phyloP scores from a whole-genome alignment of 2,329 filamentous ascomycete genomes.

The Arthrobotrys megalospora region DNA sequence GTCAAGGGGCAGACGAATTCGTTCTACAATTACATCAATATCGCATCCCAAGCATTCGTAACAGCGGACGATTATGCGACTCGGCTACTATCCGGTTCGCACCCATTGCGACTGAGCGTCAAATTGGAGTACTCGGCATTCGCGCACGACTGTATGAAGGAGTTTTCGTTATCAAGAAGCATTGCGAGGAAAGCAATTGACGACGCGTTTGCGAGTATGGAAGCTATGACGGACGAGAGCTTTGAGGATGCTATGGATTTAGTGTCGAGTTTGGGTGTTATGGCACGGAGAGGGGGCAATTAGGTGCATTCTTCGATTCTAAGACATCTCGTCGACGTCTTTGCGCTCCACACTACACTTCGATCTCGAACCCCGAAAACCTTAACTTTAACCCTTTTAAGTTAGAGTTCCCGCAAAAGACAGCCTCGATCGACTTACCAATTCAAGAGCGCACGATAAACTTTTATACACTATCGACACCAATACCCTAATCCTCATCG shows the following conservation, averaged over 20 bases:
- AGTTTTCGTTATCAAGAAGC: slow-evolving; percentile 80
- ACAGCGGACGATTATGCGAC: slow-evolving; percentile 83
- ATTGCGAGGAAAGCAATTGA: slow-evolving; percentile 86
- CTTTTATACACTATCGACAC: background rate
- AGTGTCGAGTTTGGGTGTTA: slow-evolving; percentile 52
- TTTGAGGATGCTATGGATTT: slow-evolving; percentile 89
- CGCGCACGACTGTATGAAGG: slow-evolving; percentile 91
- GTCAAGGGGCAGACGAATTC: slow-evolving; percentile 55
- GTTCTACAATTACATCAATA: slow-evolving; percentile 79
- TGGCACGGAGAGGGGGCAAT: slow-evolving; percentile 52
- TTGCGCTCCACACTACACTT: slow-evolving; percentile 11
- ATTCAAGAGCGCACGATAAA: background rate
- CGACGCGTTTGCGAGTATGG: slow-evolving; percentile 90
- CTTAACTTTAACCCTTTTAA: slow-evolving; percentile 44
- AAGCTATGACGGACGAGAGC: slow-evolving; percentile 90
- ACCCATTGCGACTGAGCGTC: slow-evolving; percentile 88
- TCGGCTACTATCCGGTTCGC: slow-evolving; percentile 83
- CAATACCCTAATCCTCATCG: background rate
- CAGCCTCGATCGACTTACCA: slow-evolving; percentile 21
- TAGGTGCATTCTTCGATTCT: slow-evolving; percentile 19
- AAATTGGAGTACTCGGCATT: slow-evolving; percentile 95
- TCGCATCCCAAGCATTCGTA: slow-evolving; percentile 84
- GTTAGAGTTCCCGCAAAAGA: slow-evolving; percentile 48
- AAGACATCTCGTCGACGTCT: slow-evolving; percentile 25
- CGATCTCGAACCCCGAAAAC: slow-evolving; percentile 27